Conservation (phyloP, 2,329 filamentous ascomycete genomes). For the Penicillium crustosum region DNA sequence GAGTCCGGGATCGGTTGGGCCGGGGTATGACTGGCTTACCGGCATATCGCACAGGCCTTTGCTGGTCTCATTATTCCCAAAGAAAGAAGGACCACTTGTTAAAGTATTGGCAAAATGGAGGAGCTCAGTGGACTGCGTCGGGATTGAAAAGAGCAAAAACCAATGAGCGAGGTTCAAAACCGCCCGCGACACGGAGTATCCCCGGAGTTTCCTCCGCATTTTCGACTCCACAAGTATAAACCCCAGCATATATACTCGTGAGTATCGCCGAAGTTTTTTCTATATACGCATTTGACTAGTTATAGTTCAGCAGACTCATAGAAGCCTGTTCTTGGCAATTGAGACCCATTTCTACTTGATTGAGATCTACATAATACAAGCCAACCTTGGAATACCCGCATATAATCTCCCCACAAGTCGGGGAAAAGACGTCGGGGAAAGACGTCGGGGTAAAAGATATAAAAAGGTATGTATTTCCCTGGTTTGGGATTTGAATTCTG, state of each 20-base stretch:
- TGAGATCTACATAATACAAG: background rate
- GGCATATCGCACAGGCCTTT: slow-evolving; percentile 6
- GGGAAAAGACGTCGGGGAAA: background rate
- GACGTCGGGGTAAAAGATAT: background rate
- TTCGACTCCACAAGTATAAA: background rate
- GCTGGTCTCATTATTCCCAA: slow-evolving; percentile 2
- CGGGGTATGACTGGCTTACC: background rate
- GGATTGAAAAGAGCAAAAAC: background rate
- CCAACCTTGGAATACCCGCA: background rate
- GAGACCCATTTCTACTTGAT: background rate
- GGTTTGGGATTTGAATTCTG: background rate
- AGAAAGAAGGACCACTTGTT: background rate
- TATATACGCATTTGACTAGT: background rate
- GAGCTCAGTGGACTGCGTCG: background rate
- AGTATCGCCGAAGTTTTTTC: background rate
- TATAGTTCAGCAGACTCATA: background rate
- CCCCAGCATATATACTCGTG: background rate
- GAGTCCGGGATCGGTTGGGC: background rate
- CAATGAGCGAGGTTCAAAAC: slow-evolving; percentile 6
- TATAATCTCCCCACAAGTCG: background rate
- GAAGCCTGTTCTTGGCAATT: background rate
- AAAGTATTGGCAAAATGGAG: background rate
- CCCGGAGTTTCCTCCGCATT: slow-evolving; percentile 9
- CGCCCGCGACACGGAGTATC: slow-evolving; percentile 2
- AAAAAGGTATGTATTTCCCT: background rate